Evolutionary conservation across 805 yeast genomes (phyloP).

Genomic region (Ogataea thermomethanolica): DNA sequence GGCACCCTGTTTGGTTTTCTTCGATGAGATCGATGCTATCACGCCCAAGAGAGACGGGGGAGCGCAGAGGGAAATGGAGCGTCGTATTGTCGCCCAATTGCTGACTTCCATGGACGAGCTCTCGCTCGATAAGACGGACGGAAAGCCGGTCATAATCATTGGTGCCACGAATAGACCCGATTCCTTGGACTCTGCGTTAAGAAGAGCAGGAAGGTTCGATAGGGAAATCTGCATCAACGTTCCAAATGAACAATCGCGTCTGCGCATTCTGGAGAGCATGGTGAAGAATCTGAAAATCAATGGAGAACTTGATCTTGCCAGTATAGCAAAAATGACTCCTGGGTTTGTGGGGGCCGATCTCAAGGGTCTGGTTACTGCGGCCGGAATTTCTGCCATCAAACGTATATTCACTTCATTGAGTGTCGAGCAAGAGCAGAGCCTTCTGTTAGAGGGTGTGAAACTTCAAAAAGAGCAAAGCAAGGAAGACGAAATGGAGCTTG

Average conservation of each 20-base stretch:
- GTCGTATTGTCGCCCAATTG: conserved; percentile 92
- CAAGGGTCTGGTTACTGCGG: conserved; percentile 89
- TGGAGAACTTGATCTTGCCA: conserved; percentile 65
- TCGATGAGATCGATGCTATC: conserved; percentile 97
- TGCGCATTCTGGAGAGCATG: conserved; percentile 72
- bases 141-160: conserved; percentile 87
- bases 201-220: conserved; percentile 97
- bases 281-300: conserved; percentile 61
- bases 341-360: conserved; percentile 98
- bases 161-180: conserved; percentile 99
- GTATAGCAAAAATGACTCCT: conserved; percentile 88
- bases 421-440: conserved; percentile 35
- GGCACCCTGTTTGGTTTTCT: conserved; percentile 91
- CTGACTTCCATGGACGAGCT: conserved; percentile 93
- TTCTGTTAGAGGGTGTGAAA: conserved; percentile 17
- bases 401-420: conserved; percentile 70
- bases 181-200: conserved; percentile 85
- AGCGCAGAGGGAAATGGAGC: conserved; percentile 97
- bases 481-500: conserved; percentile 27
- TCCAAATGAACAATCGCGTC: conserved; percentile 84
- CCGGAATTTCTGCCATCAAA: conserved; percentile 91
- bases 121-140: conserved; percentile 81
- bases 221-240: conserved; percentile 91
- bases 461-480: conserved; percentile 10
- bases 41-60: conserved; percentile 98